These are phyloP conservation scores for Schizosaccharomyces japonicus DNA, from an alignment of 805 yeast species.

Conservation along the genomic window DNA sequence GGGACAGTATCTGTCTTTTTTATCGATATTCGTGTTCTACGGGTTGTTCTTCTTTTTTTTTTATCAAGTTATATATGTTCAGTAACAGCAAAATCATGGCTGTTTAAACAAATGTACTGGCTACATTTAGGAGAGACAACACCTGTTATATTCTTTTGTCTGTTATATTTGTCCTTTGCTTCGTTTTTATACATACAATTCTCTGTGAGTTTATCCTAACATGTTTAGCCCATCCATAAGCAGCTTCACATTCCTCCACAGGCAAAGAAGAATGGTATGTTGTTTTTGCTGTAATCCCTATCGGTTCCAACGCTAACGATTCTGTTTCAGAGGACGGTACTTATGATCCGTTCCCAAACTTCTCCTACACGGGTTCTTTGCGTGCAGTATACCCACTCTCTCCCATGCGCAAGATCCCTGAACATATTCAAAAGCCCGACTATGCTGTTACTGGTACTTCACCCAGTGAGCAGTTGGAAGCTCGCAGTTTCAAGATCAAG, in stretches of 20 bases:
- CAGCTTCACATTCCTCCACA: background rate
- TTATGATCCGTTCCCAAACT: slow-evolving; percentile 67
- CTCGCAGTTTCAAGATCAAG: slow-evolving; percentile 41
- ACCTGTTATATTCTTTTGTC: no score
- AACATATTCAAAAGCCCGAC: slow-evolving; percentile 51
- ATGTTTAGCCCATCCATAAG: background rate
- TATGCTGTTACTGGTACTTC: slow-evolving; percentile 68
- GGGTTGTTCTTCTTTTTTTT: no score
- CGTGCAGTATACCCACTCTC: slow-evolving; percentile 65
- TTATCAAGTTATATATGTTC: no score
- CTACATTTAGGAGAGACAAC: no score
- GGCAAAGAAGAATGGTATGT: background rate
- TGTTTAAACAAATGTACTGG: no score
- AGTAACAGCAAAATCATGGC: no score
- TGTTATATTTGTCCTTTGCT: no score
- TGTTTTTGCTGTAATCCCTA: background rate
- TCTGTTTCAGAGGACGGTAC: background rate
- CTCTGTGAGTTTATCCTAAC: no score
- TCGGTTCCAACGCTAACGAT: background rate
- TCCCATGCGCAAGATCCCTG: slow-evolving; percentile 49
- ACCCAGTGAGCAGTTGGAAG: slow-evolving; percentile 46
- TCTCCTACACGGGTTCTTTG: slow-evolving; percentile 45
- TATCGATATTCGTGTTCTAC: no score
- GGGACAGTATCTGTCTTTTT: no score
- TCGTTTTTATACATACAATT: no score